Base-by-base conservation (phyloP, 2,329 filamentous ascomycete genomes). In the Aspergillus fijiensis region DNA sequence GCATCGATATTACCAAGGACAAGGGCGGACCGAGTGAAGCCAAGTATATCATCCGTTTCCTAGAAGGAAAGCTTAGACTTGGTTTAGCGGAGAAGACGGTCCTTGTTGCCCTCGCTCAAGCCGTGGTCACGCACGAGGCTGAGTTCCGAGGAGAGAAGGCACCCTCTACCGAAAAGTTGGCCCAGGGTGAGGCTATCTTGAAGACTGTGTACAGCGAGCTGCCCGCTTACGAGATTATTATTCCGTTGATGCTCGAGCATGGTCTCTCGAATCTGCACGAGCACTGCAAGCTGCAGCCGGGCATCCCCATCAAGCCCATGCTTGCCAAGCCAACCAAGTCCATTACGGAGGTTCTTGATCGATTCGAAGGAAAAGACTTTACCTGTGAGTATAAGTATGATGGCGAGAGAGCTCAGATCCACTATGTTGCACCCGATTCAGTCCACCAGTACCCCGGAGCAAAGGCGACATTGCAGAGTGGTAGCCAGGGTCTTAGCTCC, bases 381-480 rank as follows among this genome's bases (percentile, higher is more conserved):
- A 98, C 95, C 1, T 99, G 95, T 78, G 95, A 99, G 75, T 99
- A 96, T 83, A 99, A 99, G 76, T 99, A 99, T 72, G 95, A 99
- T 70, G 95, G 95, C 52, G 95, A 99, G 77, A 85, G 95, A 72
- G 95, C 95, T n/a, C 95, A 99, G 74, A 98, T 99, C 54, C 95
- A 99, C 74, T 99, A 96, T 67, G 92, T 98, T 33, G 89, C 93
- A 4, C 91, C 92, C 63, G 90, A 94, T 63, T 85, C 90, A 10
- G 81, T 86, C 2, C 80, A 89, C 60, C 83, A 92, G 57, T 89
- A 91, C 66, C 84, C 85, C 59, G 84, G 89, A 51, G 82, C 85
- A 39, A 79, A 84, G 11, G 78, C 85, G 5, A 86, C 86, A 7
- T 83, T 87, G 47, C 87, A 87, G 63, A 89, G 91, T 68, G 81